These are phyloP conservation scores for Cryptosporidium bovis DNA, from an alignment of 169 alveolate species.

Conservation along the genomic window DNA sequence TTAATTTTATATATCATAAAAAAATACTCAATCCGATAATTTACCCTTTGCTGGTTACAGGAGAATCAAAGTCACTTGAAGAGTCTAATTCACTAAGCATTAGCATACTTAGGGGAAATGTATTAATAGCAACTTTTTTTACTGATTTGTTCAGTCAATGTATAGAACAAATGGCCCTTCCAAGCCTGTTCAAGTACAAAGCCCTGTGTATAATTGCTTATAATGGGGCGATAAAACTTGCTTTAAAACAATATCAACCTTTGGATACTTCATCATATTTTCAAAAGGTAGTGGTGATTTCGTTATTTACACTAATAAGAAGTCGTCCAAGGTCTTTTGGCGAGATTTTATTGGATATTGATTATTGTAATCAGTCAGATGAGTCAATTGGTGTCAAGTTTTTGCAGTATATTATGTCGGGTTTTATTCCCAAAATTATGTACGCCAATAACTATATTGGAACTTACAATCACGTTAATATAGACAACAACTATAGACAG, in stretches of 20 bases:
- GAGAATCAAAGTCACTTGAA: constrained; percentile 40
- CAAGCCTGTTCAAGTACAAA: constrained; percentile 22
- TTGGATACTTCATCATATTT: constrained; percentile 30
- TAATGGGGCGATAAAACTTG: constrained; percentile 59
- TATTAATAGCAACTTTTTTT: constrained; percentile 5
- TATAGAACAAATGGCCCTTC: constrained; percentile 6
- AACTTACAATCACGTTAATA: not conserved
- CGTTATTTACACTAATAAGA: constrained; percentile 34
- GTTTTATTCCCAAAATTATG: constrained; percentile 46
- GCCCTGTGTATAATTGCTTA: constrained; percentile 35
- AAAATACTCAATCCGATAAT: constrained; percentile 27
- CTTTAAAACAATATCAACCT: constrained; percentile 59
- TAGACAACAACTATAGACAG: not conserved
- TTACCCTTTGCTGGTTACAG: constrained; percentile 57
- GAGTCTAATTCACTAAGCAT: constrained; percentile 68
- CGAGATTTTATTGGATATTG: constrained; percentile 31
- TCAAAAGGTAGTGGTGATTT: constrained; percentile 35
- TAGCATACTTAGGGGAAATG: constrained; percentile 57
- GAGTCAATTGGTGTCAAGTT: constrained; percentile 57
- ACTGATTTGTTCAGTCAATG: constrained; percentile 59
- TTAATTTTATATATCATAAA: constrained; percentile 2
- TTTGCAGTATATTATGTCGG: constrained; percentile 25
- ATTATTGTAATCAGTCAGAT: constrained; percentile 54
- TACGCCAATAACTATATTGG: constrained; percentile 1
- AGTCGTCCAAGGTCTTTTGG: constrained; percentile 31